Evolutionary conservation across 306 rosid genomes (phyloP), one percentile per base, ranked within the genome.

Genomic region (Canavalia ensiformis): DNA sequence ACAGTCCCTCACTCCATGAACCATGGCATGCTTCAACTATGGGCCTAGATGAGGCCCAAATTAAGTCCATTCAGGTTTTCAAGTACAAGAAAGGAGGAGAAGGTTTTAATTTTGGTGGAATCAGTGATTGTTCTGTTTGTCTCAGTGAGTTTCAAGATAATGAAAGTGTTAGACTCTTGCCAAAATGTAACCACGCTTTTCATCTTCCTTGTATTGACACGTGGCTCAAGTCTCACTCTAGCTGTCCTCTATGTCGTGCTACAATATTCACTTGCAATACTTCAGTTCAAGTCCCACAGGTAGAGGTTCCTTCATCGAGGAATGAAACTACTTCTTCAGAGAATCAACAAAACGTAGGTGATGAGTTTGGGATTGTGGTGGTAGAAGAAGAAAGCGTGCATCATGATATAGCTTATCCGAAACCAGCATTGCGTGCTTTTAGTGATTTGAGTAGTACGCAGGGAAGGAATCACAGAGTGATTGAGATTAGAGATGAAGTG

Each of bases 171-270:
- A 89, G 90, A 66, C 85, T 91, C 5, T 85, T 95, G 86, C 98
- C 98, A 0, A 90, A 89, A 57, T 95, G 98, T 45, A 88, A 83
- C 74, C 98, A 95, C 75, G 95, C 89, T 51, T 95, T 95, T 69
- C 98, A 95, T 58, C 85, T 84, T 41, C 90, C 88, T 13, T 95
- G 98, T 74, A 91, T 95, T 51, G 97, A 92, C 52, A 90, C 87
- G 7, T 95, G 98, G 98, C 92, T 95, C 65, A 86, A 87, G 78
- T 92, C 95, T 47, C 92, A 95, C 72, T 90, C 97, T 6, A 71
- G 7, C 7, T 82, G 98, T 82, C 98, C 98, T 10, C 75, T 94
- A 10, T 94, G 98, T 63, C 97, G 98, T 18, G 87, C 97, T 2
- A 54, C 69, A 35, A 81, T 92, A 9, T 72, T 90, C 69, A 79